Base-by-base conservation (phyloP, 1,139 yeast species). In the Yamadazyma mexicana region DNA sequence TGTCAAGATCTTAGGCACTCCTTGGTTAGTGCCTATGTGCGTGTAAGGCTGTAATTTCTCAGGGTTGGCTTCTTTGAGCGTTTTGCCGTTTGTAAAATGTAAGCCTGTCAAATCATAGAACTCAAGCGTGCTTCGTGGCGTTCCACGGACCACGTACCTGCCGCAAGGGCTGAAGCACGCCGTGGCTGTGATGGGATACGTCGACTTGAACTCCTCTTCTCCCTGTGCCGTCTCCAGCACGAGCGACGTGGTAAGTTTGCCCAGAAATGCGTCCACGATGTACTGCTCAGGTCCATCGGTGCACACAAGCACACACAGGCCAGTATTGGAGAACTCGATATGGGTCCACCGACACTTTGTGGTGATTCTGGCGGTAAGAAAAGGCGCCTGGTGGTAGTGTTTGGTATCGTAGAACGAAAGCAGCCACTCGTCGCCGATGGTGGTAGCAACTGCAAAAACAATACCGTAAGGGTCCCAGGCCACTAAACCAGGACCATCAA, bases 391-490 rank as follows among this genome's bases (percentile, higher is more conserved):
- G 37, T 81, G 84, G 53, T 77, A 77, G 38, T 70, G 73, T 42
- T 77, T 72, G 30, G 75, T 56, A 52, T 83, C 87, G 54, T 84
- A 85, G 18, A 92, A 63, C 2, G 79, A 69, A 4, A 88, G 60
- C 14, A 71, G 65, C 8, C 73, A 71, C 6, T 66, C 55, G 9
- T 56, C 61, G 17, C 71, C 41, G 1, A 49, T 43, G 17, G 44
- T 37, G 38, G 75, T 75, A 8, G 84, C 95, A 9, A 85, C 74
- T 1, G 88, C 95, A 60, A 91, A 81, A 0, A 89, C 83, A 5
- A 82, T 66, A 0, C 96, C 96, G 31, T 86, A 79, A 1, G 96
- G 92, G 58, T 91, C 98, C 55, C 80, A 82, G 0, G 89, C 84
- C 14, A 81, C 62, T 24, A 80, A 64, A 2, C 77, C 64, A 9